A percentile compares a stretch with the other conserved stretches of the same genome.
Evolutionary conservation across 495 filamentous ascomycete genomes (phyloP).

Genomic region (Penicillium desertorum): DNA sequence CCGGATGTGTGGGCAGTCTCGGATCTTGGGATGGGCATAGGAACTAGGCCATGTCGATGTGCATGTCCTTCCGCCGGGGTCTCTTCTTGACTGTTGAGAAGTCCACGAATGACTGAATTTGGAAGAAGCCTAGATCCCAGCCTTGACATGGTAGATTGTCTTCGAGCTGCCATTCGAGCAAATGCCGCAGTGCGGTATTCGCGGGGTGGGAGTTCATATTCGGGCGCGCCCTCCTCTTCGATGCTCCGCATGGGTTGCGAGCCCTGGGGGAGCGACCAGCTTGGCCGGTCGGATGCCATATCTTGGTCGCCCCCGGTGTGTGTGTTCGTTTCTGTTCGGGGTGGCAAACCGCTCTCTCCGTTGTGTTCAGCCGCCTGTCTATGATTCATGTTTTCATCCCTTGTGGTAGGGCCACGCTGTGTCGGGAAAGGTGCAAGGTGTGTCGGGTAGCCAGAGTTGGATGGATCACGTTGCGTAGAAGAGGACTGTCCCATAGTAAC

Average conservation of each 20-base stretch:
- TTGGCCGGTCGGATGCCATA: slow-evolving; percentile 13
- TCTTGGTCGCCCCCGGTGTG: slow-evolving; percentile 17
- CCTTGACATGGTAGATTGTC: slow-evolving; percentile 53
- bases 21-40: slow-evolving; percentile 40
- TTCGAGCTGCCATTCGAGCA: slow-evolving; percentile 46
- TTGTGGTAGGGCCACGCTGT: slow-evolving; percentile 27
- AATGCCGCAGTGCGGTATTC: slow-evolving; percentile 39
- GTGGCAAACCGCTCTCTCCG: slow-evolving; percentile 25
- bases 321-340: slow-evolving; percentile 19
- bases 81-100: slow-evolving; percentile 49
- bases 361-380: slow-evolving; percentile 32
- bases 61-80: slow-evolving; percentile 50
- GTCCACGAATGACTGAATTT: slow-evolving; percentile 47
- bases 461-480: slow-evolving; percentile 44
- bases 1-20: slow-evolving; percentile 38
- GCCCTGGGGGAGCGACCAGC: slow-evolving; percentile 15
- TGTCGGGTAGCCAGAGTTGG: slow-evolving; percentile 30
- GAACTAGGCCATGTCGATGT: slow-evolving; percentile 48
- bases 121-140: slow-evolving; percentile 52
- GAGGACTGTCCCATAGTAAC: slow-evolving; percentile 54
- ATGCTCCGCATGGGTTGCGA: slow-evolving; percentile 37
- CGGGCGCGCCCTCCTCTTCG: slow-evolving; percentile 33
- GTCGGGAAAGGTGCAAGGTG: slow-evolving; percentile 22
- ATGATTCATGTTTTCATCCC: slow-evolving; percentile 47
- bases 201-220: slow-evolving; percentile 28